Evolutionary conservation across 345 rosid species (phyloP).

Genomic region (Luvunga scandens): DNA sequence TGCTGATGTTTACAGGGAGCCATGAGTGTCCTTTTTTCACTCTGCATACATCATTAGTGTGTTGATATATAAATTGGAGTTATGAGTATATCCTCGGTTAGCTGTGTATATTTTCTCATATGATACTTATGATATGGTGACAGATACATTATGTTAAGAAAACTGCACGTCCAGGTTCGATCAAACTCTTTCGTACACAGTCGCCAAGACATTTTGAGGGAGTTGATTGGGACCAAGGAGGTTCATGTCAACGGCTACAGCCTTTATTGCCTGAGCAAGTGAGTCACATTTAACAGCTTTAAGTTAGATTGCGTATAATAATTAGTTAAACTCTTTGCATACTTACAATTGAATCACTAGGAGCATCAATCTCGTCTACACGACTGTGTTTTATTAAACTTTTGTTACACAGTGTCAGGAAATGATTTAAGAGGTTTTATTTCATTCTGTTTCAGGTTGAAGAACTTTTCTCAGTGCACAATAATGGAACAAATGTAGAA

Average conservation of each 20-base stretch:
- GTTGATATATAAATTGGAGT: not conserved
- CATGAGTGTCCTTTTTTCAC: not conserved
- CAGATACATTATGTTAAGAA: slow-evolving; percentile 52
- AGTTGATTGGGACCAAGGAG: slow-evolving; percentile 97
- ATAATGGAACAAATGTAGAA: slow-evolving; percentile 78
- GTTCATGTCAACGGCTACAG: slow-evolving; percentile 62
- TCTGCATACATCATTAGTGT: not conserved
- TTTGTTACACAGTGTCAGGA: not conserved
- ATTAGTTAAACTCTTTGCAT: not conserved
- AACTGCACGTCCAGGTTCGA: slow-evolving; percentile 38
- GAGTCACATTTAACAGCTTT: slow-evolving; percentile 22
- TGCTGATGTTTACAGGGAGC: not conserved
- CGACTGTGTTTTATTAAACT: not conserved
- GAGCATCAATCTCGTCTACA: not conserved
- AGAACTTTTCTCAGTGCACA: slow-evolving; percentile 59
- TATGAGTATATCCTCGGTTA: not conserved
- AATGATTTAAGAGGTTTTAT: not conserved
- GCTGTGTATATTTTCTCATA: not conserved
- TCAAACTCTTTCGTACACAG: slow-evolving; percentile 70
- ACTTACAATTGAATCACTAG: not conserved
- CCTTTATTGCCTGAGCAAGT: slow-evolving; percentile 63
- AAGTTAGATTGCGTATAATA: not conserved
- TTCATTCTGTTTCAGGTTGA: slow-evolving; percentile 47
- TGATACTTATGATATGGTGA: not conserved
- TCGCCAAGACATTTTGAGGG: slow-evolving; percentile 99